Evolutionary conservation across 306 rosid genomes (phyloP), one percentile per base, ranked within the genome.

Genomic region (Cicer judaicum): DNA sequence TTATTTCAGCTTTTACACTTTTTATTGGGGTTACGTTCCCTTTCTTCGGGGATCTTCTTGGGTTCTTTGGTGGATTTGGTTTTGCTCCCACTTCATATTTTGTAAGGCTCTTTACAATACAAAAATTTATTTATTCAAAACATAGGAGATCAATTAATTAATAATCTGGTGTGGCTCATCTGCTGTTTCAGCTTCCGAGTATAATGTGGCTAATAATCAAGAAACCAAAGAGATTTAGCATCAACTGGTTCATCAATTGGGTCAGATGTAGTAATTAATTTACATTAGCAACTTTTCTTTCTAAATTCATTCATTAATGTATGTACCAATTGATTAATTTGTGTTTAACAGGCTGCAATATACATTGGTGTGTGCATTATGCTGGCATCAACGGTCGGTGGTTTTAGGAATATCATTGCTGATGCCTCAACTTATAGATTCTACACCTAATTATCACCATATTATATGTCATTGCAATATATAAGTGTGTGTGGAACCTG

Each of bases 31-130:
- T 93, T 16, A 89, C 93, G 74, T 93, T 93, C 81, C 97, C 97
- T 57, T 93, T 93, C 91, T 93, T 93, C 36, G 98, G 98, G 13
- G 98, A 93, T 81, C 93, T 93, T 67, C 96, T 93, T 69, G 98
- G 97, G 49, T 91, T 93, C 92, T 93, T 93, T 41, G 98, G 97
- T 39, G 96, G 97, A 66, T 93, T 93, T 71, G 98, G 98, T 36
- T 93, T 93, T 68, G 95, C 97, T 63, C 98, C 97, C 34, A 93
- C 97, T 55, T 80, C 98, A 10, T 89, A 81, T 70, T 91, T 93
- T 69, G 97, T 89, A 87, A 85, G 86, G 2, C 65, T 75, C 44
- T 64, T 60, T 42, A 29, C 5, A 29, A 24, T 24, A 2, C 40
- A 57, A 57, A 40, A 60, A 34, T 60, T 36, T 34, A 60, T 60